Percentiles rank a stretch among this genome's conserved stretches.
Evolutionary conservation across 192 early-diverging fungal genomes (phyloP).

Genomic region (Chytriomyces confervae): DNA sequence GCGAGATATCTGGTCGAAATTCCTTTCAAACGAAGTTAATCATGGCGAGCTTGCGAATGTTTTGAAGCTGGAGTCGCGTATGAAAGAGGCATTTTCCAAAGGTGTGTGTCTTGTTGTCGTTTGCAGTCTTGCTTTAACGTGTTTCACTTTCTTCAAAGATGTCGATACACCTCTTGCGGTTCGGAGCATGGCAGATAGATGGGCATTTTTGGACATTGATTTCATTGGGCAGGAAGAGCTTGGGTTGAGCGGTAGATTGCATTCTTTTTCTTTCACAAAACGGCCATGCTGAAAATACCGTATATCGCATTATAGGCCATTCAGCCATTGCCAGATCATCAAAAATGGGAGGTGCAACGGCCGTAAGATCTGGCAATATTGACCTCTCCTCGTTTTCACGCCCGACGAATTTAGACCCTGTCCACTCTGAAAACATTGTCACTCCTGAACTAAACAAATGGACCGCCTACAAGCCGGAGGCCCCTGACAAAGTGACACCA

Average conservation of each 20-base stretch:
- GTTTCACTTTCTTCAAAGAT: slow-evolving; percentile 16
- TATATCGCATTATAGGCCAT: too few relatives aligned
- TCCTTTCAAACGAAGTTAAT: slow-evolving; percentile 83
- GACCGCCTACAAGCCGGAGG: slow-evolving; percentile 66
- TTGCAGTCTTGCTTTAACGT: slow-evolving; percentile 1
- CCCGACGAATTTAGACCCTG: slow-evolving; percentile 48
- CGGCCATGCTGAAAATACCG: too few relatives aligned
- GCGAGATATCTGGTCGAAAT: slow-evolving; percentile 79
- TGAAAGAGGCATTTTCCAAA: slow-evolving; percentile 73
- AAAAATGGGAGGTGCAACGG: too few relatives aligned
- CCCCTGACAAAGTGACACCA: not conserved
- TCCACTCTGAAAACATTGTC: slow-evolving; percentile 72
- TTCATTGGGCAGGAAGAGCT: slow-evolving; percentile 77
- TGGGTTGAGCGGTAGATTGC: slow-evolving; percentile 18
- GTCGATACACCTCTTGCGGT: slow-evolving; percentile 23
- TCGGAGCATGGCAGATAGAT: slow-evolving; percentile 63
- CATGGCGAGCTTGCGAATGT: slow-evolving; percentile 84
- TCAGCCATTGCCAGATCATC: too few relatives aligned
- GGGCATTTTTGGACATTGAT: slow-evolving; percentile 78
- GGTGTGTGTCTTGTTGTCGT: slow-evolving; percentile 41
- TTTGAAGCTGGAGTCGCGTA: slow-evolving; percentile 77
- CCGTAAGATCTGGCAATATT: too few relatives aligned
- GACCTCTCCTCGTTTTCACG: not conserved
- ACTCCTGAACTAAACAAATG: slow-evolving; percentile 77
- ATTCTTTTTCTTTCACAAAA: too few relatives aligned